Conservation (phyloP, 768 basidiomycete genomes). For the Neoboletus subvelutipes region DNA sequence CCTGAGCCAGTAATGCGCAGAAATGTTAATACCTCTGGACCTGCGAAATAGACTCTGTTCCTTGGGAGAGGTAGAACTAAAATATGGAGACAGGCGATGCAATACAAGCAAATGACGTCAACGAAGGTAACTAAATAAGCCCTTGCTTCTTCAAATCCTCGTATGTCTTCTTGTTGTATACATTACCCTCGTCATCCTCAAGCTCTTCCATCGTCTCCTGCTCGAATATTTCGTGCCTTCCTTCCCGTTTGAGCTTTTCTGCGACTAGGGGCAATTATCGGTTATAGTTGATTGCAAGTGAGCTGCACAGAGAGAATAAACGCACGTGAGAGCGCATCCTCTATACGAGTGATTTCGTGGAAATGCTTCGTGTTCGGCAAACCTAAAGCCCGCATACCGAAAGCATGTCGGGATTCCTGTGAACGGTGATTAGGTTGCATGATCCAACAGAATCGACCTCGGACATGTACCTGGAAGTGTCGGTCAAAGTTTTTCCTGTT, state of each 20-base stretch:
- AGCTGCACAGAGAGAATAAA: slow-evolving; percentile 20
- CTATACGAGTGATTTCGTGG: slow-evolving; percentile 96
- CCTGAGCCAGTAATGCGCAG: slow-evolving; percentile 31
- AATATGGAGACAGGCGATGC: neutral
- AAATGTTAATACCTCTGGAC: slow-evolving; percentile 2
- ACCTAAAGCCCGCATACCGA: slow-evolving; percentile 96
- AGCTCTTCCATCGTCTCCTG: slow-evolving; percentile 97
- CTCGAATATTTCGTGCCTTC: slow-evolving; percentile 89
- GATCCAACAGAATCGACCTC: slow-evolving; percentile 11
- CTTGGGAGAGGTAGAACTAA: neutral
- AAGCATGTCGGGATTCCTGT: slow-evolving; percentile 93
- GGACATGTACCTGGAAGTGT: slow-evolving; percentile 74
- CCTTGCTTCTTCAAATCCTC: slow-evolving; percentile 97
- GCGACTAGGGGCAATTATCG: slow-evolving; percentile 58
- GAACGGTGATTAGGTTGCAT: slow-evolving; percentile 21
- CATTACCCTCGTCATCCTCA: slow-evolving; percentile 98
- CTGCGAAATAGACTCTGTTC: slow-evolving; percentile 7
- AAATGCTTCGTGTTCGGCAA: slow-evolving; percentile 99
- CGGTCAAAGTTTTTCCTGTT: slow-evolving; percentile 91
- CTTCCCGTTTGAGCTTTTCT: slow-evolving; percentile 95
- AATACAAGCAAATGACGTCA: slow-evolving; percentile 3
- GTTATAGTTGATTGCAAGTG: neutral
- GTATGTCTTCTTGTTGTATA: slow-evolving; percentile 97
- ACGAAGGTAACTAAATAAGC: slow-evolving; percentile 53
- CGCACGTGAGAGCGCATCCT: slow-evolving; percentile 92